Base-by-base conservation (phyloP, 2,329 filamentous ascomycete genomes). In the Colletotrichum spinosum region DNA sequence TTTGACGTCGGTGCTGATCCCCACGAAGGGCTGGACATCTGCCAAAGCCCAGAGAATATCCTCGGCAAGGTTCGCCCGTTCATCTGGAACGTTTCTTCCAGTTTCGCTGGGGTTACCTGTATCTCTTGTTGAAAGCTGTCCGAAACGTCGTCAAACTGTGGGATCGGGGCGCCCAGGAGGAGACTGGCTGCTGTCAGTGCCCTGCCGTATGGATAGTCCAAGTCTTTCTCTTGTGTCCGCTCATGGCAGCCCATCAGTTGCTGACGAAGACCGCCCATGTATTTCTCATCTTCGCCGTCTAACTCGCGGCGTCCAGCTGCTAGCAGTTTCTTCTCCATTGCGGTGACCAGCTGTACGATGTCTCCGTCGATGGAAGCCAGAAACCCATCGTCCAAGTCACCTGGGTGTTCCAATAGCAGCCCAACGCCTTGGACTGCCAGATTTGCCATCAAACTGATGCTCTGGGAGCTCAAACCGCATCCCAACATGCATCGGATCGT, bases 261-360 rank as follows among this genome's bases (percentile, higher is more conserved):
- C 11, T 60, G n/a, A 1, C 49, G 48, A 4, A 64, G 15, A n/a
- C 42, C 38, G 2, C 39, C 8, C 15, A 60, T 35, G 3, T 15
- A 34, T 3, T 45, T 51, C 59, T 69, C 69, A 9, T 70, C 67
- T 0, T 67, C 54, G n/a, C 68, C 63, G 9, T 71, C 42, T 1
- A 68, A 45, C 17, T 70, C 55, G 4, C 59, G 49, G 25, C 74
- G 72, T 1, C 69, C 67, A 10, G 68, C 52, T 2, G 67, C 58
- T 12, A 70, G 62, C 42, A 75, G 59, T 7, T 61, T 68, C 60
- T 78, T 78, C 60, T 78, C 74, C 6, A 78, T 69, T 2, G 75
- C 77, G 5, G 77, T 79, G 37, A 76, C 67, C 8, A 75, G 70
- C 67, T 78, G 77, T 12, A 79, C 73, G 42, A 78, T 70, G 46